These are phyloP conservation scores for Hortiboletus flavorubellus DNA, from an alignment of 768 basidiomycete genomes.

Conservation along the genomic window DNA sequence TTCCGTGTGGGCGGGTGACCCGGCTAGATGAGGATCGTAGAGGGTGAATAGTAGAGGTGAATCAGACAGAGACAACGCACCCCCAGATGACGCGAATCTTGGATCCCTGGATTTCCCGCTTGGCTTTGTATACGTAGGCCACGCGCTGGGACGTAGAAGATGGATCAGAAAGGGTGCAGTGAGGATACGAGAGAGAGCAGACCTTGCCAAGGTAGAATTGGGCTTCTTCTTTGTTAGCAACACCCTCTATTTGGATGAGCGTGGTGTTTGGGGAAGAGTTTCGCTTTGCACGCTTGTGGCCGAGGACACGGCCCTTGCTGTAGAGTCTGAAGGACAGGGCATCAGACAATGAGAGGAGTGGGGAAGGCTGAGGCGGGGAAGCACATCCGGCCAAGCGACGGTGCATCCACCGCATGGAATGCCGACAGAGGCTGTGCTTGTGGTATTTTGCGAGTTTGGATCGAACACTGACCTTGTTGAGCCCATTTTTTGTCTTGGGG, in stretches of 20 bases:
- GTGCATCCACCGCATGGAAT: slow-evolving; percentile 15
- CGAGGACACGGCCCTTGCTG: slow-evolving; percentile 93
- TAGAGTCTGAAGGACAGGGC: slow-evolving; percentile 65
- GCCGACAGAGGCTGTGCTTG: neutral
- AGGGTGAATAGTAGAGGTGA: neutral
- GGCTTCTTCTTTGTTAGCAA: slow-evolving; percentile 88
- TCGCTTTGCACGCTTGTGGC: slow-evolving; percentile 98
- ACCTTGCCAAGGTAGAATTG: slow-evolving; percentile 99
- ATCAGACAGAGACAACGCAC: slow-evolving; percentile 42
- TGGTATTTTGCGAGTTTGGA: neutral
- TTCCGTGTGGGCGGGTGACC: slow-evolving; percentile 91
- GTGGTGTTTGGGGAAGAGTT: slow-evolving; percentile 96
- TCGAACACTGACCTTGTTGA: slow-evolving; percentile 67
- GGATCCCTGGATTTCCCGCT: slow-evolving; percentile 90
- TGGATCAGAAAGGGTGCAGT: neutral
- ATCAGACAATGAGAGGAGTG: neutral
- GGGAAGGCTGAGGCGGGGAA: too few species aligned
- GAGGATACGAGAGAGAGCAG: slow-evolving; percentile 20
- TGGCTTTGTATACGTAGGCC: slow-evolving; percentile 97
- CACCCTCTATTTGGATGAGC: slow-evolving; percentile 96
- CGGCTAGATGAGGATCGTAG: slow-evolving; percentile 47
- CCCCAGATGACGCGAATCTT: slow-evolving; percentile 99
- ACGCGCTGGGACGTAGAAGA: slow-evolving; percentile 58
- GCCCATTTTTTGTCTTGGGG: slow-evolving; percentile 58
- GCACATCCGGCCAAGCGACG: slow-evolving; percentile 12